Percentiles rank a stretch among this genome's conserved stretches.
Conservation (phyloP, 169 alveolate species). For the Plasmodium coatneyi region DNA sequence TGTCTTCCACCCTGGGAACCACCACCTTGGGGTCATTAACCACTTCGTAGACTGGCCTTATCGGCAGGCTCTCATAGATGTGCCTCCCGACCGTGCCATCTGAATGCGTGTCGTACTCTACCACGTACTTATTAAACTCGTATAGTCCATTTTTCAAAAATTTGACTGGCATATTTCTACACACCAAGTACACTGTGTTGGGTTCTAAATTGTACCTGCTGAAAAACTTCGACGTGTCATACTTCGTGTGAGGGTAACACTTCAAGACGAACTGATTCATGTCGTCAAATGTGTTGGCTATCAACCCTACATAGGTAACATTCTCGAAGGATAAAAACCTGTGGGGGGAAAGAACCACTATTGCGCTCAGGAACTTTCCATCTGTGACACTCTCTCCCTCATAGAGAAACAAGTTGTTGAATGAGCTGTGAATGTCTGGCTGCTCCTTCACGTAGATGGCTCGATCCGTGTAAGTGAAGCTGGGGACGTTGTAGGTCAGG, state of each 20-base stretch:
- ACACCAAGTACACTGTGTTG: slow-evolving; percentile 35
- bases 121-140: slow-evolving; percentile 46
- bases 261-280: slow-evolving; percentile 8
- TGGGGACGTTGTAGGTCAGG: slow-evolving; percentile 22
- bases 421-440: slow-evolving; percentile 6
- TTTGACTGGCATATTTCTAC: slow-evolving; percentile 4
- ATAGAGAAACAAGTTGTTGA: slow-evolving; percentile 43
- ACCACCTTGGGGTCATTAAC: not conserved
- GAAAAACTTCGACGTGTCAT: slow-evolving; percentile 7
- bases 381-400: slow-evolving; percentile 12
- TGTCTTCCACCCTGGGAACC: not conserved
- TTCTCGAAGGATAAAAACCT: not conserved
- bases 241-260: slow-evolving; percentile 39
- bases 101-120: not conserved
- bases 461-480: slow-evolving; percentile 25
- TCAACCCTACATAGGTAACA: slow-evolving; percentile 7
- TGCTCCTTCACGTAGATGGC: slow-evolving; percentile 30
- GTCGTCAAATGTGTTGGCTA: slow-evolving; percentile 41
- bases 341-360: slow-evolving; percentile 27
- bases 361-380: slow-evolving; percentile 27
- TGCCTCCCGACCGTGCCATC: not conserved
- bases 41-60: slow-evolving; percentile 41
- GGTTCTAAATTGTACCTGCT: slow-evolving; percentile 12
- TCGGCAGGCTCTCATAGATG: slow-evolving; percentile 26
- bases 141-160: slow-evolving; percentile 23